Conservation (phyloP, 768 basidiomycete genomes). For the Roridomyces roridus region DNA sequence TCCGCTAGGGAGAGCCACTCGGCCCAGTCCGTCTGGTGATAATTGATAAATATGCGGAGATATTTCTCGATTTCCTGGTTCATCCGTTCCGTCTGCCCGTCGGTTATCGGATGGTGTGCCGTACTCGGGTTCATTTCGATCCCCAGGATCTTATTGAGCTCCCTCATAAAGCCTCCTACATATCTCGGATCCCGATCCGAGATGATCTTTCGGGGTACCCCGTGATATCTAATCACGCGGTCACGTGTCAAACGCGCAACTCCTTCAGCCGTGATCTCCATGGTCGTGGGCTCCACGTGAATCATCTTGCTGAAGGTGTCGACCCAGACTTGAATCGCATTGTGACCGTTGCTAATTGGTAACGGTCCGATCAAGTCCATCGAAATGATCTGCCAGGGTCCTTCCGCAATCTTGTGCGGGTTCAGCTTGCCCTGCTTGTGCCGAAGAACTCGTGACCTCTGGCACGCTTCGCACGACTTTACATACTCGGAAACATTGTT, state of each 20-base stretch:
- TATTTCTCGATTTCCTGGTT: slow-evolving; percentile 49
- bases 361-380: neutral
- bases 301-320: neutral
- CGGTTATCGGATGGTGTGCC: slow-evolving; percentile 47
- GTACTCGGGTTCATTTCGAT: slow-evolving; percentile 38
- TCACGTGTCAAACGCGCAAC: no score
- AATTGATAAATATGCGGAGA: slow-evolving; percentile 32
- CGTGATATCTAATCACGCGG: slow-evolving; percentile 33
- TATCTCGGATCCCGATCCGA: slow-evolving; percentile 38
- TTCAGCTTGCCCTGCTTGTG: neutral
- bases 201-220: slow-evolving; percentile 32
- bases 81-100: slow-evolving; percentile 46
- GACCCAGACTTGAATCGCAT: neutral
- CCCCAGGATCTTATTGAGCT: slow-evolving; percentile 31
- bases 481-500: neutral
- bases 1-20: slow-evolving; percentile 31
- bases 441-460: neutral
- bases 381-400: neutral
- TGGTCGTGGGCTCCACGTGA: neutral
- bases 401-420: neutral
- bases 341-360: neutral
- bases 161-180: slow-evolving; percentile 32
- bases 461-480: neutral
- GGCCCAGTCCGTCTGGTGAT: slow-evolving; percentile 34
- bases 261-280: no score